Evolutionary conservation across 108 stramenopile genomes (phyloP).

Genomic region (Bacterosira constricta): DNA sequence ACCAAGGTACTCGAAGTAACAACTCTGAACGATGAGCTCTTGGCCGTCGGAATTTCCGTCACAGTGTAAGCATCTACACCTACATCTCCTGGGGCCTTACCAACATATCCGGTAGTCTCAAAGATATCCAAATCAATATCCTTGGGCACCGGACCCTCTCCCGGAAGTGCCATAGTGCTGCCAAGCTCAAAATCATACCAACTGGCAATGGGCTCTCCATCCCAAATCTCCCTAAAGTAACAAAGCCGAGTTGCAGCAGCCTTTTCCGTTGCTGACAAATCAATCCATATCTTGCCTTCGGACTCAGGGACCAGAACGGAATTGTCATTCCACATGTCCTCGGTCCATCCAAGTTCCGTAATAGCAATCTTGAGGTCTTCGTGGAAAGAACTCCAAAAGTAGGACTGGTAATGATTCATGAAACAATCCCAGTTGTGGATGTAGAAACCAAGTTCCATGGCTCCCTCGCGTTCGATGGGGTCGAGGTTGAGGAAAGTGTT

Average conservation of each 20-base stretch:
- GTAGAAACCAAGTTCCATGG: constrained; percentile 53
- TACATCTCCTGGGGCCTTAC: neutral
- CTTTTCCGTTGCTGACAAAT: constrained; percentile 45
- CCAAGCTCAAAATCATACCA: constrained; percentile 21
- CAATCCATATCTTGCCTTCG: constrained; percentile 42
- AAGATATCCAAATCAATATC: constrained; percentile 42
- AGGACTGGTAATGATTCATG: constrained; percentile 57
- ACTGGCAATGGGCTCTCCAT: constrained; percentile 19
- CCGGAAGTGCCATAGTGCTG: constrained; percentile 19
- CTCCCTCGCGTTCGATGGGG: constrained; percentile 18
- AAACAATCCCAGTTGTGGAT: constrained; percentile 59
- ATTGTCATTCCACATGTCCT: constrained; percentile 39
- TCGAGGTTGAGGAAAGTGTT: constrained; percentile 48
- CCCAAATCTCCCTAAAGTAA: constrained; percentile 59
- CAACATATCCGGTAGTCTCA: neutral
- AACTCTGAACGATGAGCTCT: neutral
- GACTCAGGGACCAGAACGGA: constrained; percentile 8
- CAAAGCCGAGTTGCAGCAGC: constrained; percentile 48
- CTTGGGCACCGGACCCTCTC: constrained; percentile 15
- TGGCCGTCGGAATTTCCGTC: neutral
- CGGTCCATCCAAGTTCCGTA: constrained; percentile 50
- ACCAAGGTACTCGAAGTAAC: neutral
- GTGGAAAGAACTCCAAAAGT: constrained; percentile 51
- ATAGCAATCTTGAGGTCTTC: constrained; percentile 32
- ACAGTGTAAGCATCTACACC: constrained; percentile 1